Percentiles rank a stretch among this genome's conserved stretches.
phyloP scores from a whole-genome alignment of 129 eudicot genomes.

The Sambucus nigra region DNA sequence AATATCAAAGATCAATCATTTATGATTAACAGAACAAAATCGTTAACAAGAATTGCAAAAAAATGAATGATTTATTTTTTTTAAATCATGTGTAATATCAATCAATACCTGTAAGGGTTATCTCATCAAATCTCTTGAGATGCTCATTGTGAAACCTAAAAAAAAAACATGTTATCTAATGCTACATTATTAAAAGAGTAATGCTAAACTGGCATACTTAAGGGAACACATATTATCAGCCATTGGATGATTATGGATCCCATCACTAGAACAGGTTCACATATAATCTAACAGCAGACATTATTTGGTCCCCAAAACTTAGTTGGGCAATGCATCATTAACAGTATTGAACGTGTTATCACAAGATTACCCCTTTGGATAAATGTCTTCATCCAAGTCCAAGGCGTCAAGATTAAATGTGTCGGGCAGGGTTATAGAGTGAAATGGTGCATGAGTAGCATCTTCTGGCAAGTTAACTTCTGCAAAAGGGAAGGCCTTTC shows the following conservation, averaged over 20 bases:
- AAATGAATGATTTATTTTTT: not conserved
- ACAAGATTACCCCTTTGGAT: slow-evolving; percentile 33
- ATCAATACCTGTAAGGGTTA: slow-evolving; percentile 48
- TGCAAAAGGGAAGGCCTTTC: slow-evolving; percentile 39
- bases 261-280: too few relatives aligned
- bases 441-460: slow-evolving; percentile 67
- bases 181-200: not conserved
- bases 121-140: slow-evolving; percentile 54
- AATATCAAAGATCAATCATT: not conserved
- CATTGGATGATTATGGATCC: too few relatives aligned
- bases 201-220: too few relatives aligned
- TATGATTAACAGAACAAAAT: not conserved
- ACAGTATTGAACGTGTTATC: too few relatives aligned
- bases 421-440: slow-evolving; percentile 74
- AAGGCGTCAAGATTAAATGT: slow-evolving; percentile 62
- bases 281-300: too few relatives aligned
- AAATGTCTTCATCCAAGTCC: slow-evolving; percentile 36
- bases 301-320: too few relatives aligned
- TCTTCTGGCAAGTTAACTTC: slow-evolving; percentile 66
- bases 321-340: too few relatives aligned
- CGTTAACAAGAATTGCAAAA: not conserved
- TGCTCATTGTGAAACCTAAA: slow-evolving; percentile 51
- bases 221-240: too few relatives aligned
- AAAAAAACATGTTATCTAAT: not conserved
- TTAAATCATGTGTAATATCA: not conserved